These are phyloP conservation scores for Acrasis kona DNA, from an alignment of 78 protist genomes.

Conservation along the genomic window DNA sequence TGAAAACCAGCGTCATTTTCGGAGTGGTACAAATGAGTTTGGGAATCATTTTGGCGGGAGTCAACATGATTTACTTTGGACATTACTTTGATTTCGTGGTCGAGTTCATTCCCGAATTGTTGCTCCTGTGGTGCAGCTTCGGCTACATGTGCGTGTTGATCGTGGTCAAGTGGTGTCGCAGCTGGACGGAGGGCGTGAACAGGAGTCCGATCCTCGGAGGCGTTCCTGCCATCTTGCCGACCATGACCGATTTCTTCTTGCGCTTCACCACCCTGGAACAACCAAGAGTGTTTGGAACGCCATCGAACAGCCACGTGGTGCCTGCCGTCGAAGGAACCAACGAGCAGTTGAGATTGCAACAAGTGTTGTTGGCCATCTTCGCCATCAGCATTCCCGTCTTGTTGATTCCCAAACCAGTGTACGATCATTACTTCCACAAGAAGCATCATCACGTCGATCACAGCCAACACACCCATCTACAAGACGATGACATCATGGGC, in stretches of 20 bases:
- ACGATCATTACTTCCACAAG: neutral
- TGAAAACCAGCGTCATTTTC: slow-evolving; percentile 93
- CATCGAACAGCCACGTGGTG: no score
- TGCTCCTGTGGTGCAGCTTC: slow-evolving; percentile 90
- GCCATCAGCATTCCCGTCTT: neutral
- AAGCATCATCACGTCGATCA: neutral
- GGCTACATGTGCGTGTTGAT: slow-evolving; percentile 86
- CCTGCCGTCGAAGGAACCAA: neutral
- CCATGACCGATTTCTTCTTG: slow-evolving; percentile 80
- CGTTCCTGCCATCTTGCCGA: no score
- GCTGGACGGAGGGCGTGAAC: slow-evolving; percentile 8
- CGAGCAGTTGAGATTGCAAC: neutral
- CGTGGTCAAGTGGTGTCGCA: slow-evolving; percentile 67
- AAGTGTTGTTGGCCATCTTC: slow-evolving; percentile 2
- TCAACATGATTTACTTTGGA: slow-evolving; percentile 68
- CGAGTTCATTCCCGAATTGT: slow-evolving; percentile 88
- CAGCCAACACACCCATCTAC: slow-evolving; percentile 2
- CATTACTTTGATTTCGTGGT: slow-evolving; percentile 34
- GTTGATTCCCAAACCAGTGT: neutral
- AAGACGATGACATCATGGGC: neutral
- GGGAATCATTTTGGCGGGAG: slow-evolving; percentile 71
- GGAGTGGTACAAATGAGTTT: slow-evolving; percentile 96
- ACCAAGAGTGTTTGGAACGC: neutral
- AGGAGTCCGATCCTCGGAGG: slow-evolving; percentile 49
- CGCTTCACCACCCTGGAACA: neutral